Evolutionary conservation across 192 early-diverging fungal genomes (phyloP), one percentile per base, ranked within the genome.

Genomic region (Radiomyces spectabilis): DNA sequence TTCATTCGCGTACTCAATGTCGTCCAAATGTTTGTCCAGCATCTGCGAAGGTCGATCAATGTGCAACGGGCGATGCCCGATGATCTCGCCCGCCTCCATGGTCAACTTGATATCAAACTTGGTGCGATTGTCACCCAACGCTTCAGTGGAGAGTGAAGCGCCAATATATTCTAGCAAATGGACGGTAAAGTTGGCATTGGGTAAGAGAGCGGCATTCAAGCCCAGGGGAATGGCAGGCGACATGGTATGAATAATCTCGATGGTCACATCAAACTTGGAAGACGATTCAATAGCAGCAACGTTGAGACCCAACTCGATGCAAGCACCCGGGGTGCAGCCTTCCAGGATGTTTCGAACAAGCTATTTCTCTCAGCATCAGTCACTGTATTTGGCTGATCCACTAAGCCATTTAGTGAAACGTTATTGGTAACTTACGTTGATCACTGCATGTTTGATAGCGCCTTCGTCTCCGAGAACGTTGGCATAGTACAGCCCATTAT

Each of bases 281-380:
- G 53, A 19, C 15, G 27, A 19, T 26, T 41, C 22, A 25, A 51
- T 51, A 31, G 40, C 7, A 30, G 34, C 8, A 16, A 57, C 42
- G 9, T 57, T 48, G 22, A 79, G 48, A 21, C 80, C 76, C n/a
- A 82, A 43, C 46, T 82, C 80, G 25, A 80, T 68, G 8, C 73
- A 78, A 5, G 76, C 65, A 24, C 78, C 80, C 13, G 66, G 41
- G 25, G 61, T 70, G 29, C 72, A 73, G 12, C 65, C 64, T 34
- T 74, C 70, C 24, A 82, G 54, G 31, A 82, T 75, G 46, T 66
- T 75, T 47, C 68, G 68, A 38, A 81, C 63, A 2, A 81, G 62
- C 76, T 81, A 64, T n/a, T n/a, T n/a, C n/a, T n/a, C n/a, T n/a
- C n/a, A n/a, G n/a, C n/a, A n/a, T n/a, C n/a, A n/a, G n/a, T 45